Percentiles rank a stretch among this genome's conserved stretches.
Conservation (phyloP, 208 protist genomes). For the Endotrypanum monterogeii region DNA sequence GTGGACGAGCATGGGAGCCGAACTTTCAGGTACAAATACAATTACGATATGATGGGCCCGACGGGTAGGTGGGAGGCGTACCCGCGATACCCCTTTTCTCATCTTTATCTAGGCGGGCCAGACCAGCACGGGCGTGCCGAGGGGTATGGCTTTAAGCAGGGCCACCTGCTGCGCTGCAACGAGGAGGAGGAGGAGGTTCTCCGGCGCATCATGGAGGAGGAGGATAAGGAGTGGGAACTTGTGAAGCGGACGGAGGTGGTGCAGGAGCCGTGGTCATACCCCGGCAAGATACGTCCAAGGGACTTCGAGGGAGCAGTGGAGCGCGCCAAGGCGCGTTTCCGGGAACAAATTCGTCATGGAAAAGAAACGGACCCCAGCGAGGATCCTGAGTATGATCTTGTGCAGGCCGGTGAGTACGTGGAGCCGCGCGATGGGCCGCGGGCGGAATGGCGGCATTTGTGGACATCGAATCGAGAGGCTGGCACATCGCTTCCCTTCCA, state of each 20-base stretch:
- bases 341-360: conserved; percentile 77
- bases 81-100: conserved; percentile 89
- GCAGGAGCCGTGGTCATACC: conserved; percentile 92
- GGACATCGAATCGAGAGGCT: conserved; percentile 72
- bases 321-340: conserved; percentile 85
- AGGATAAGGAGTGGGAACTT: conserved; percentile 93
- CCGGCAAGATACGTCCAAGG: conserved; percentile 81
- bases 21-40: conserved; percentile 90
- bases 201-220: conserved; percentile 90
- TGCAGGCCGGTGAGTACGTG: conserved; percentile 86
- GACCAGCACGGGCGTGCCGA: conserved; percentile 82
- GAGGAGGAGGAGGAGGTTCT: conserved; percentile 90
- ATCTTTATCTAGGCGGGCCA: conserved; percentile 73
- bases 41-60: conserved; percentile 88
- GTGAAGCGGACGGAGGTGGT: conserved; percentile 91
- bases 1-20: conserved; percentile 92
- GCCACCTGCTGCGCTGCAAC: conserved; percentile 84
- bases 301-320: conserved; percentile 89
- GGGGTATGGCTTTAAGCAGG: conserved; percentile 91
- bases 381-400: conserved; percentile 88
- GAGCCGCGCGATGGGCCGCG: conserved; percentile 89
- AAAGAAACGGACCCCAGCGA: conserved; percentile 88
- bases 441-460: conserved; percentile 90
- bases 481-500: conserved; percentile 73
- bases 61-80: conserved; percentile 90